Base-by-base conservation (phyloP, 2,329 filamentous ascomycete genomes). In the Biscogniauxia sp. region DNA sequence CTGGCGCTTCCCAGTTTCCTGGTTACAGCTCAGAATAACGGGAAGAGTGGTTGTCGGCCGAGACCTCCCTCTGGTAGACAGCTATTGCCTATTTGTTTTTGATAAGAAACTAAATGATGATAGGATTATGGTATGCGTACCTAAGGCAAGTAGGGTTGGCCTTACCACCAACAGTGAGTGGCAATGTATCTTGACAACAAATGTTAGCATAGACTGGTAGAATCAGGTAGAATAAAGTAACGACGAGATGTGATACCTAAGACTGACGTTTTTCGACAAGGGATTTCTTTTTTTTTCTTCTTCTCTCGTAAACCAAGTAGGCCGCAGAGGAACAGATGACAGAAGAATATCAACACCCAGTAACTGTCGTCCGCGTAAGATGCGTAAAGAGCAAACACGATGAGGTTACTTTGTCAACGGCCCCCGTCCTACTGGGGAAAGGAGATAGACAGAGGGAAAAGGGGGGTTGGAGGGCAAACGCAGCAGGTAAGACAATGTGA, bases 401-500 rank as follows among this genome's bases (percentile, higher is more conserved):
- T 57, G 51, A 62, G 59, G 64, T 66, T 64, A 61, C 59, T 63
- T 64, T 61, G 53, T 63, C 66, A 66, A 68, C 62, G 62, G 65
- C 59, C 59, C 62, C 66, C 60, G 69, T 71, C 65, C 59, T 66
- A 69, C 68, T 64, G 54, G 61, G 60, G 51, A 64, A 54, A 67
- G 28, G 7, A 32, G 28, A 28, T 9, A 28, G 26, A 32, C 7
- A 32, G 28, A 32, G 11, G 28, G 11, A 32, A 32, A 32, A 32
- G 28, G 37, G 37, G 37, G 37, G 37, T 45, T 17, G 17, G 37
- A n/a, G 11, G 37, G 37, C 69, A 72, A 72, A 72, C 69, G 66
- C 65, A 45, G 15, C 62, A 63, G 59, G 70, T 71, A 60, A 70
- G 68, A 72, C 69, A 68, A 64, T 59, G 57, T 58, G 51, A 64